A percentile compares a stretch with the other conserved stretches of the same genome.
phyloP scores from a whole-genome alignment of 768 basidiomycete genomes.

The Russula sp. region DNA sequence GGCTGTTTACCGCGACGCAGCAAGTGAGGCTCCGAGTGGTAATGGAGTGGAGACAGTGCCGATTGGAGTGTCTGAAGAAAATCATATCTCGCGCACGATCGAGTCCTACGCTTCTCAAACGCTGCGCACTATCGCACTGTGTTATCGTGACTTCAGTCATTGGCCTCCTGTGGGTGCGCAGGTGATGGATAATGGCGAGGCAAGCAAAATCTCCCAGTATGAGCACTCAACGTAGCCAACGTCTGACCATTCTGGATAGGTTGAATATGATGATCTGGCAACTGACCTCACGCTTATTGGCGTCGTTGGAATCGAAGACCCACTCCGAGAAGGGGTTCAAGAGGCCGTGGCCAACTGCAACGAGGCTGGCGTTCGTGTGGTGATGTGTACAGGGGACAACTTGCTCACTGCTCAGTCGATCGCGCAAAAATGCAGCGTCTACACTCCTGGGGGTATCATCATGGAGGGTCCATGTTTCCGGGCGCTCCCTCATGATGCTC shows the following conservation, averaged over 20 bases:
- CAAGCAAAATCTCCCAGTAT: constrained; percentile 20
- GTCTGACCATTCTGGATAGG: constrained; percentile 33
- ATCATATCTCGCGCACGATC: constrained; percentile 88
- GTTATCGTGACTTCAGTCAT: constrained; percentile 77
- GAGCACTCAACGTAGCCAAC: no score
- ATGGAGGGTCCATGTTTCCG: constrained; percentile 98
- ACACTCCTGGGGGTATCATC: constrained; percentile 86
- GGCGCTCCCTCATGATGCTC: constrained; percentile 60
- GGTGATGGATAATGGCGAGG: constrained; percentile 45
- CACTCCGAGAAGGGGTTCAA: constrained; percentile 81
- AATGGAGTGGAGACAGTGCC: constrained; percentile 43
- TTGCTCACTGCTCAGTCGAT: constrained; percentile 93
- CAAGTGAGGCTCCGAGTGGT: constrained; percentile 23
- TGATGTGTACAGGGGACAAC: constrained; percentile 99
- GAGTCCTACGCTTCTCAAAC: constrained; percentile 98
- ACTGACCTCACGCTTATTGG: constrained; percentile 75
- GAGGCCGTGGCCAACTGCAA: constrained; percentile 88
- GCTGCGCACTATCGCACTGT: constrained; percentile 88
- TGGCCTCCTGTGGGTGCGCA: constrained; percentile 69
- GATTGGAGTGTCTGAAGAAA: constrained; percentile 60
- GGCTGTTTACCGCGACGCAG: constrained; percentile 42
- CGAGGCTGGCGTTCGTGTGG: constrained; percentile 84
- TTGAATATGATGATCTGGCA: constrained; percentile 62
- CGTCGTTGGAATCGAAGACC: constrained; percentile 95
- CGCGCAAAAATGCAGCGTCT: constrained; percentile 93